phyloP scores from a whole-genome alignment of 768 basidiomycete genomes.

The Crepidotus variabilis region DNA sequence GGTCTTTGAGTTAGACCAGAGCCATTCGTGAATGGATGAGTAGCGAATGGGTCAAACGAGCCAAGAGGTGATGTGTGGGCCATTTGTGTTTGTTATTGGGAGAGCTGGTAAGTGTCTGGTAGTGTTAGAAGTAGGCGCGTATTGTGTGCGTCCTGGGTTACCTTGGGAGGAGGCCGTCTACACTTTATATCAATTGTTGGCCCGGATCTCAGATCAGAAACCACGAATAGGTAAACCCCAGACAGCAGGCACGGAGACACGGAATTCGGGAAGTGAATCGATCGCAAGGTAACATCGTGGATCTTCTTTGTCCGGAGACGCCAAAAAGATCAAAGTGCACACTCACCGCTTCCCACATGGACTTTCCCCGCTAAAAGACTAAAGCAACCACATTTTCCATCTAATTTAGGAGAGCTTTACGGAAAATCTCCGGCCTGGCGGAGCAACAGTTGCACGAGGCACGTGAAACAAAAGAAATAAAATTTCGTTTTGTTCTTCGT shows the following conservation, averaged over 20 bases:
- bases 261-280: background rate
- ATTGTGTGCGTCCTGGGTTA: background rate
- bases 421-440: background rate
- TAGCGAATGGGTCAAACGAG: constrained; percentile 56
- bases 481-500: no score
- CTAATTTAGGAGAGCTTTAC: background rate
- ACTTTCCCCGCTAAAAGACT: background rate
- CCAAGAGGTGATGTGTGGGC: constrained; percentile 29
- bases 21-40: constrained; percentile 55
- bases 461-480: no score
- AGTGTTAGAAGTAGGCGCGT: background rate
- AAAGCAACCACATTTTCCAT: background rate
- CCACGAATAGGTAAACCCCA: background rate
- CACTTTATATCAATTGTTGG: background rate
- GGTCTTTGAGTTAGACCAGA: constrained; percentile 37
- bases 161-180: background rate
- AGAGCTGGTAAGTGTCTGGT: background rate
- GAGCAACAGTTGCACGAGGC: background rate
- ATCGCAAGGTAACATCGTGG: background rate
- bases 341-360: background rate
- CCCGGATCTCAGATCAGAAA: background rate
- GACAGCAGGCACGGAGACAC: background rate
- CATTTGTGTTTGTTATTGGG: constrained; percentile 18
- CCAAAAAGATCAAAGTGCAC: background rate
- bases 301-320: background rate